These are phyloP conservation scores for Leccinum disarticulatum DNA, from an alignment of 768 basidiomycete genomes.

Conservation along the genomic window DNA sequence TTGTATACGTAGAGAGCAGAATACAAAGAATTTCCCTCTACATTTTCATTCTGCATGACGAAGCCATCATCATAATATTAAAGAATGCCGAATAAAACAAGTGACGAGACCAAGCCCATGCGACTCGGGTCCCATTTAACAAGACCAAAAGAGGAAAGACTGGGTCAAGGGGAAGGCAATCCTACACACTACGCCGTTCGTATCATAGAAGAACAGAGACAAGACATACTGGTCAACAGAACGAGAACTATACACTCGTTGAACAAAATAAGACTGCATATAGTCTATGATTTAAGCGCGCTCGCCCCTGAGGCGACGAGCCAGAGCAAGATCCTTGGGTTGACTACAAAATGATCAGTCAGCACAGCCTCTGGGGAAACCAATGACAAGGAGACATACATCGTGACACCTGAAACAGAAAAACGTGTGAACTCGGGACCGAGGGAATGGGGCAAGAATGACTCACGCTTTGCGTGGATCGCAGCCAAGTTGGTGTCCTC, in stretches of 20 bases:
- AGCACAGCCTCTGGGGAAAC: not conserved
- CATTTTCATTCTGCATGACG: slow-evolving; percentile 7
- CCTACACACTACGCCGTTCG: slow-evolving; percentile 32
- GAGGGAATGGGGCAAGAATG: not conserved
- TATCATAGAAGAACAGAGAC: slow-evolving; percentile 26
- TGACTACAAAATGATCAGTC: slow-evolving; percentile 46
- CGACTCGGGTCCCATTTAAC: not conserved
- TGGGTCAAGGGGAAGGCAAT: slow-evolving; percentile 12
- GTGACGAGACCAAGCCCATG: not conserved
- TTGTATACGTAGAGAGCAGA: not conserved
- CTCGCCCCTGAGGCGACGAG: slow-evolving; percentile 84
- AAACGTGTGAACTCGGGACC: slow-evolving; percentile 13
- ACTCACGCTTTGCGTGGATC: slow-evolving; percentile 79
- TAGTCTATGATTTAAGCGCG: slow-evolving; percentile 52
- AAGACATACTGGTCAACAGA: slow-evolving; percentile 19
- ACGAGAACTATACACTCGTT: slow-evolving; percentile 2
- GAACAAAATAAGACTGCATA: not conserved
- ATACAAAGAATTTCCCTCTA: slow-evolving; percentile 32
- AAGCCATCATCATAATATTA: slow-evolving; percentile 1
- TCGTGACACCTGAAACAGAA: slow-evolving; percentile 47
- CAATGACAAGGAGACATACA: slow-evolving; percentile 38
- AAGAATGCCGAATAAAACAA: not conserved
- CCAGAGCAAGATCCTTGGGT: slow-evolving; percentile 88
- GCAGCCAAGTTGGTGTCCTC: slow-evolving; percentile 92
- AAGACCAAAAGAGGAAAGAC: slow-evolving; percentile 10